Evolutionary conservation across 352 stramenopile genomes (phyloP), one percentile per base, ranked within the genome.

Genomic region (Phytopythium mirpurense): DNA sequence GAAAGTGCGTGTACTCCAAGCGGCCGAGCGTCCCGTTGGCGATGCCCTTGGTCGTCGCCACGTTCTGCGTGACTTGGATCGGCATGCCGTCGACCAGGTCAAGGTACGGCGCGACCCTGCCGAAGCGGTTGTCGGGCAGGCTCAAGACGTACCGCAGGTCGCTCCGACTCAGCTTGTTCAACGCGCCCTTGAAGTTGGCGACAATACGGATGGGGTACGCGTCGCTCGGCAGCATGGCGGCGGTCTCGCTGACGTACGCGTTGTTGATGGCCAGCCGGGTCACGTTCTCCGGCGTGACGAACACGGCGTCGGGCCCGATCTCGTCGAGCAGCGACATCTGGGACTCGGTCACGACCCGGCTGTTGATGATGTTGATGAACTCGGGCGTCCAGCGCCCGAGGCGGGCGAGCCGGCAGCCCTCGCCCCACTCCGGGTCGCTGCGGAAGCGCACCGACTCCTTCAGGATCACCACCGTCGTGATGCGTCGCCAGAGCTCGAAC

Each of bases 381-480:
- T 52, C 36, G n/a, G 54, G 46, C 11, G 51, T 61, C 64, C 57
- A 68, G 8, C 47, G 43, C 0, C 65, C 59, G 7, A 56, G 42
- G 0, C 58, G 55, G 23, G 65, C 58, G 41, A 54, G 38, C 3
- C 53, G 55, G 23, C 65, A 69, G 3, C 65, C 61, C 9, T 40
- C 21, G 2, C 45, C 54, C 64, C 66, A 74, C 16, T 59, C 45
- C 0, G 59, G 66, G 23, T 71, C 67, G 4, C 53, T 48, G 5
- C 19, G n/a, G 35, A 71, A 65, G 0, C 59, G 35, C 23, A 65
- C 55, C 2, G 27, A 60, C n/a, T 72, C 60, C 3, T 57, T 23
- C 0, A 56, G 51, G 4, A 49, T 11, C 24, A 56, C 38, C 8
- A 56, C 38, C 24, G 32, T 38, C 10, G 12, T 31, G 16, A 56